phyloP scores from a whole-genome alignment of 2,329 filamentous ascomycete genomes.

The Diaporthe longicolla region DNA sequence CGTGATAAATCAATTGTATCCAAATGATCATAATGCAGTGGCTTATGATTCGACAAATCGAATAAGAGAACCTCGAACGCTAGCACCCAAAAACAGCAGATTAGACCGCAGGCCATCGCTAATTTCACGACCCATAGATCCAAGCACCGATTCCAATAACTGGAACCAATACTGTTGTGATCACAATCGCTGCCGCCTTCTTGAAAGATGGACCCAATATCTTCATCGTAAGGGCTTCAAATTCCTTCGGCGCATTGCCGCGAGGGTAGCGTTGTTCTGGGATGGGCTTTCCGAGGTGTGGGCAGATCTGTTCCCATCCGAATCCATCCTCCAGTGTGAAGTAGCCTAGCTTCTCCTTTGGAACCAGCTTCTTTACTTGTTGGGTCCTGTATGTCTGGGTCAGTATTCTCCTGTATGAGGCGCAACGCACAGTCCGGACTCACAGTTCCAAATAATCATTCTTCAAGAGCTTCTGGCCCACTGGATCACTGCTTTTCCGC shows the following conservation, averaged over 20 bases:
- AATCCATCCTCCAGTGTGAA: constrained; percentile 54
- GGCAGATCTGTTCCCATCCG: constrained; percentile 55
- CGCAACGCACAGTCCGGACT: neutral
- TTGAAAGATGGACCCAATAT: constrained; percentile 9
- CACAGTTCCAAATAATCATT: constrained; percentile 21
- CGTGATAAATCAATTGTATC: neutral
- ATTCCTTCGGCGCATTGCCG: constrained; percentile 50
- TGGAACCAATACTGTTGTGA: neutral
- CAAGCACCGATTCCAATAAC: neutral
- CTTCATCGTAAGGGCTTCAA: constrained; percentile 42
- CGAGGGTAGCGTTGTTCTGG: constrained; percentile 50
- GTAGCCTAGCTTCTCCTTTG: constrained; percentile 44
- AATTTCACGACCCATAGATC: neutral
- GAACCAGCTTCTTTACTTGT: constrained; percentile 44
- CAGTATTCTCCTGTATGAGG: neutral
- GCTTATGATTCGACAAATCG: neutral
- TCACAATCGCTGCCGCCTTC: constrained; percentile 6
- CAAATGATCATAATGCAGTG: neutral
- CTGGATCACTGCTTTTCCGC: constrained; percentile 8
- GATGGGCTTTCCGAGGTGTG: constrained; percentile 49
- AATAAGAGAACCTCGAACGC: neutral
- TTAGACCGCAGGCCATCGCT: too few species aligned
- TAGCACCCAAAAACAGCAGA: neutral
- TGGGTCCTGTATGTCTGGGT: constrained; percentile 27
- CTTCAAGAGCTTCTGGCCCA: neutral